These are phyloP conservation scores for Penicillium sp. DNA, from an alignment of 2,329 filamentous ascomycete genomes.

Conservation along the genomic window DNA sequence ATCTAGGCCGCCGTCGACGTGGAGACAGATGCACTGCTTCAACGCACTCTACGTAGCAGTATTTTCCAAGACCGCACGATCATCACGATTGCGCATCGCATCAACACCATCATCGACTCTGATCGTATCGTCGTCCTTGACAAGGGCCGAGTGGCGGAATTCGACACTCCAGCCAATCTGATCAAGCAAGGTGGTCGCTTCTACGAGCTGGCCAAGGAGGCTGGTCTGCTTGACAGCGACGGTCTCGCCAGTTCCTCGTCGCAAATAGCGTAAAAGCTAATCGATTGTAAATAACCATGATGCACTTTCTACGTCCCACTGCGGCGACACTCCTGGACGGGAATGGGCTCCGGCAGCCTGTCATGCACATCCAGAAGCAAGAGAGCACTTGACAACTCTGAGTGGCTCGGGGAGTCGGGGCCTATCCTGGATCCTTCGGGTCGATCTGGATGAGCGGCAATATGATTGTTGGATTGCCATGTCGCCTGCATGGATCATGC, in stretches of 20 bases:
- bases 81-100: slow-evolving; percentile 96
- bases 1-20: slow-evolving; percentile 69
- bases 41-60: slow-evolving; percentile 66
- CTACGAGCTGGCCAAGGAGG: slow-evolving; percentile 88
- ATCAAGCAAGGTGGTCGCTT: slow-evolving; percentile 80
- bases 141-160: slow-evolving; percentile 87
- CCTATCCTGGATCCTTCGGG: slow-evolving; percentile 16
- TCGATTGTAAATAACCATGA: slow-evolving; percentile 18
- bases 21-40: slow-evolving; percentile 69
- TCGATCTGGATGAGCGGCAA: slow-evolving; percentile 23
- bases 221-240: slow-evolving; percentile 69
- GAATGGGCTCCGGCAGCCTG: slow-evolving; percentile 16
- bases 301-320: slow-evolving; percentile 14
- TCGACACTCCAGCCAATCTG: slow-evolving; percentile 82
- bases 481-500: slow-evolving; percentile 25
- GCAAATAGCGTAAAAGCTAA: slow-evolving; percentile 21
- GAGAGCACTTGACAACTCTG: slow-evolving; percentile 19
- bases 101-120: slow-evolving; percentile 91
- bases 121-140: slow-evolving; percentile 95
- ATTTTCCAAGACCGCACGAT: slow-evolving; percentile 91
- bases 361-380: slow-evolving; percentile 16
- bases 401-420: slow-evolving; percentile 29
- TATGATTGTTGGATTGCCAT: slow-evolving; percentile 23
- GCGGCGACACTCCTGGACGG: slow-evolving; percentile 1
- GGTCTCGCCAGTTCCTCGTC: slow-evolving; percentile 35